Percentiles rank a stretch among this genome's conserved stretches.
phyloP scores from a whole-genome alignment of 257 asterid species.

The Ophiorrhiza pumila region DNA sequence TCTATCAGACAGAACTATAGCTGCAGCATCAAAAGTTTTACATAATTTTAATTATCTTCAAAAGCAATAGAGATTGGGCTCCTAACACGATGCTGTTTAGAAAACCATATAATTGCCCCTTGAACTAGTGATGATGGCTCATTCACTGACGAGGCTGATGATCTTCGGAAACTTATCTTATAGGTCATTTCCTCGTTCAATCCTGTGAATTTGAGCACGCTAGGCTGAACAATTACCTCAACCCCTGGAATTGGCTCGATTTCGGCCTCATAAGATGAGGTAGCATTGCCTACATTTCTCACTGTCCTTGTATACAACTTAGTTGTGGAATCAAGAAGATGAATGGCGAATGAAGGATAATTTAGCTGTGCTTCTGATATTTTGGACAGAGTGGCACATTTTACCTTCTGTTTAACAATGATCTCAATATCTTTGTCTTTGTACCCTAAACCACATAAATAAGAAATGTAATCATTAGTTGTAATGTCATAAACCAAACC shows the following conservation, averaged over 20 bases:
- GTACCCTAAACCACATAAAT: constrained; percentile 32
- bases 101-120: constrained; percentile 22
- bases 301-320: constrained; percentile 28
- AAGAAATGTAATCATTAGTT: constrained; percentile 29
- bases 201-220: constrained; percentile 17
- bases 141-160: neutral
- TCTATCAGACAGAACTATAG: too few species aligned
- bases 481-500: constrained; percentile 33
- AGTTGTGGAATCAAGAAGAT: constrained; percentile 6
- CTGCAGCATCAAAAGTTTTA: too few species aligned
- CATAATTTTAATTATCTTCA: too few species aligned
- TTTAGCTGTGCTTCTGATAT: constrained; percentile 33
- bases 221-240: constrained; percentile 19
- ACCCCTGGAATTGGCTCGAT: constrained; percentile 9
- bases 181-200: constrained; percentile 17
- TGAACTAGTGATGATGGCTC: constrained; percentile 10
- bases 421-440: constrained; percentile 22
- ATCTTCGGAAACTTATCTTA: constrained; percentile 21
- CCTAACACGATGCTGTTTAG: constrained; percentile 17
- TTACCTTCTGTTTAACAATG: constrained; percentile 8
- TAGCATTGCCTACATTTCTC: constrained; percentile 26
- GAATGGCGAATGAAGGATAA: constrained; percentile 35
- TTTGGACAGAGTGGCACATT: constrained; percentile 16
- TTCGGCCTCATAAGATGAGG: constrained; percentile 9
- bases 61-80: constrained; percentile 25